Base-by-base conservation (phyloP, 2,329 filamentous ascomycete species). In the Colletotrichum sp. region DNA sequence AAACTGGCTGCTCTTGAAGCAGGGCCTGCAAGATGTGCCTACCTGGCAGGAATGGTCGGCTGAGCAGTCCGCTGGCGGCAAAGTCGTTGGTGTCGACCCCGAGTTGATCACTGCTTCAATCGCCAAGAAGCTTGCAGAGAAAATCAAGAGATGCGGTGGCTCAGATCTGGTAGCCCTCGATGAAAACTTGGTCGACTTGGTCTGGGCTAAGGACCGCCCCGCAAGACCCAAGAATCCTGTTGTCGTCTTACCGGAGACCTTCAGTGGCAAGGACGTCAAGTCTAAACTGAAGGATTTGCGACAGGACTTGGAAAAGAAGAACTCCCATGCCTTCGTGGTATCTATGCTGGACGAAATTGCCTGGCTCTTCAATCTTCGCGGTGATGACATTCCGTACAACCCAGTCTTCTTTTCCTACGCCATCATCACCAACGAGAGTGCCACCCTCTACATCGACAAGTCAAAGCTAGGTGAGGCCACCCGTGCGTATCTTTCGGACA, bases 341-440 rank as follows among this genome's bases (percentile, higher is more conserved):
- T 98, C 96, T 8, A 96, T 98, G 93, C 91, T 99, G 59, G 97
- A 99, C 81, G 97, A 99, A 85, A 92, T 98, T 80, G 97, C 97
- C 13, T 99, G 97, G 97, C 90, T 99, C n/a, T 98, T 98, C 88
- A 99, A 99, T 85, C 87, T 99, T 65, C 93, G 97, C 80, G 97
- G 97, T 80, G 97, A 91, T 84, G 97, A 99, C 83, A 99, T 99
- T 79, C 95, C 96, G 0, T 99, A 97, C 87, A 99, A 99, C 83
- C 97, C 97, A 0, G 97, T 99, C 66, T 99, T 99, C 88, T 99
- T 99, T 86, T 97, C 96, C 18, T 99, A 99, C 81, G 96, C 96
- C 60, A 91, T 97, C 57, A 88, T 99, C 78, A 99, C 97, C 3
- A 92, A 93, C 3, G 93, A 89, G 13, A 88, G 92, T 3, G 95